Base-by-base conservation (phyloP, 805 yeast species). In the Sugiyamaella lignohabitans region DNA sequence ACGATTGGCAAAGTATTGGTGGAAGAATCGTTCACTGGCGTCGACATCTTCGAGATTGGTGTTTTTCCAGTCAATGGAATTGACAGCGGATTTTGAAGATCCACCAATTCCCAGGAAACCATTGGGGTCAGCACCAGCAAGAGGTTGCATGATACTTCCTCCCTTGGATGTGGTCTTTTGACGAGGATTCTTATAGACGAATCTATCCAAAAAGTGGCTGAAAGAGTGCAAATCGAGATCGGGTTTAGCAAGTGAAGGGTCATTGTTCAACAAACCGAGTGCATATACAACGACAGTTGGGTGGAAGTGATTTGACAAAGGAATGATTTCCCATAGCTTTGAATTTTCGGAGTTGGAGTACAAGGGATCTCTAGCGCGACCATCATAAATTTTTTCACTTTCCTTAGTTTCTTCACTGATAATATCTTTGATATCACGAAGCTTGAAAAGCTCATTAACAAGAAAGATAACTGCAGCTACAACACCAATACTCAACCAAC, bases 91-190 rank as follows among this genome's bases (percentile, higher is more conserved):
- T 21, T 35, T 40, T 10, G 38, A 39, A 16, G 47, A 42, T n/a
- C 46, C 41, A n/a, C 40, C 39, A 19, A 47, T 45, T 14, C 47
- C 47, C 16, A 54, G 27, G 20, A 45, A 45, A 18, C 47, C 55
- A 11, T 86, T 76, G n/a, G 87, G 78, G 1, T 53, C 61, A 42
- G 61, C 60, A 53, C 96, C 97, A 39, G 94, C 88, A 54, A 93
- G 72, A 43, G 98, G 98, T 72, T 93, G 98, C 98, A 93, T 93
- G 62, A 93, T 89, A 38, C 97, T 87, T 3, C 84, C 72, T 59
- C 98, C 98, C 62, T 84, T 81, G 18, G 45, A 69, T 29, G 71
- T 64, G 17, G 80, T 72, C 65, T 83, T 85, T 58, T 79, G 83
- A 69, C 87, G 87, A 41, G 96, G 87, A 64, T 88, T 87, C 68